Percentiles rank a stretch among this genome's conserved stretches.
phyloP scores from a whole-genome alignment of 1,284 basidiomycete species.

The Tilletia indica region DNA sequence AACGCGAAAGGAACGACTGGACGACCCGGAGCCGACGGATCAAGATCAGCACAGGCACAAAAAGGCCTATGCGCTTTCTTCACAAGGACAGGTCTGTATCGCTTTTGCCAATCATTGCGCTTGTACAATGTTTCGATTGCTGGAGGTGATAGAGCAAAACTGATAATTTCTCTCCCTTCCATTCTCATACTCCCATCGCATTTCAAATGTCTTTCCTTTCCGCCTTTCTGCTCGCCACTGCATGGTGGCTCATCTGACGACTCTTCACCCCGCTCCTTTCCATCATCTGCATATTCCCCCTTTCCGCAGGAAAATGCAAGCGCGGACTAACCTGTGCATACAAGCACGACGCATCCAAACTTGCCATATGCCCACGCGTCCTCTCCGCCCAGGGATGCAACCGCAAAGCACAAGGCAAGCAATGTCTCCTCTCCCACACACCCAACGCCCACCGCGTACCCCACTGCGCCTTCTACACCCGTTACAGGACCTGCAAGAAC shows the following conservation, averaged over 20 bases:
- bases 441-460: conserved; percentile 40
- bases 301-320: conserved; percentile 41
- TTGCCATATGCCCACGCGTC: conserved; percentile 49
- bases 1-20: not conserved
- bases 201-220: not conserved
- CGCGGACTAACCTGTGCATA: conserved; percentile 50
- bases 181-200: not conserved
- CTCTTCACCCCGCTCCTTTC: no score
- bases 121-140: no score
- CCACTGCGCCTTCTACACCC: conserved; percentile 50
- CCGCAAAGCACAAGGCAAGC: conserved; percentile 33
- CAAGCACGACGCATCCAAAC: conserved; percentile 42
- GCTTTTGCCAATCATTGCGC: not conserved
- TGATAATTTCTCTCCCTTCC: no score
- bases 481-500: conserved; percentile 40
- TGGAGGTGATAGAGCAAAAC: no score
- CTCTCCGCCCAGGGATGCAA: conserved; percentile 44
- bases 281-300: not conserved
- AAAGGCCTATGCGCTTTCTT: conserved; percentile 43
- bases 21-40: not conserved
- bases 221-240: no score
- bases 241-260: no score
- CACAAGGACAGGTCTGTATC: conserved; percentile 39
- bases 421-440: conserved; percentile 46
- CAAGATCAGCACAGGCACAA: conserved; percentile 8